Conservation (phyloP, 2,329 filamentous ascomycete species). For the Hawksworthiomyces lignivorus region DNA sequence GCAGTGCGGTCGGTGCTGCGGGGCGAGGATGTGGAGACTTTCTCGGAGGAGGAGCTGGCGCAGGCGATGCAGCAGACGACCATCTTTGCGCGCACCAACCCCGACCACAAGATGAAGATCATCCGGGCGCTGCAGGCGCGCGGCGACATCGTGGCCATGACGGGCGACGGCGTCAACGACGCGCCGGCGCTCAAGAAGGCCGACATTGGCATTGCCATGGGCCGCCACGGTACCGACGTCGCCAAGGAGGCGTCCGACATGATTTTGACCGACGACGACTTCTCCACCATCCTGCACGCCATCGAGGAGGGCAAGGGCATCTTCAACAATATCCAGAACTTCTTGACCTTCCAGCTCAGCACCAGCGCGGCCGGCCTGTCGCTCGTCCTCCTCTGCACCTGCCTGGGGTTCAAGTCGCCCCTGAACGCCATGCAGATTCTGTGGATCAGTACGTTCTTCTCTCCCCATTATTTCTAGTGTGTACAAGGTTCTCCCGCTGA, state of each 20-base stretch:
- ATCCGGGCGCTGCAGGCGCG: conserved; percentile 83
- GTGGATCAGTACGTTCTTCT: conserved; percentile 79
- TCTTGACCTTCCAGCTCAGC: conserved; percentile 95
- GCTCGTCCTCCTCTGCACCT: conserved; percentile 85
- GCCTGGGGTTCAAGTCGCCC: conserved; percentile 87
- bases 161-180: conserved; percentile 96
- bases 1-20: conserved; percentile 66
- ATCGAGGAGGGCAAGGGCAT: conserved; percentile 99
- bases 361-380: conserved; percentile 91
- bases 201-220: conserved; percentile 98
- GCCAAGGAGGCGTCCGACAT: conserved; percentile 95
- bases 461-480: background rate
- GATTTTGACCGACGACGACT: conserved; percentile 85
- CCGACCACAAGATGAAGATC: conserved; percentile 98
- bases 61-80: conserved; percentile 81
- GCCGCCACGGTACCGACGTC: conserved; percentile 87
- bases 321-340: conserved; percentile 99
- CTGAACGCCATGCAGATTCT: conserved; percentile 99
- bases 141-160: conserved; percentile 98
- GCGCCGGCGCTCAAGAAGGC: conserved; percentile 96
- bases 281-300: conserved; percentile 83
- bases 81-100: conserved; percentile 92
- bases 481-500: too few relatives aligned
- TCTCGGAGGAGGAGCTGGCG: conserved; percentile 78
- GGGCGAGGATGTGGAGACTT: conserved; percentile 86